These are phyloP conservation scores for Leucosporidium scottii DNA, from an alignment of 768 basidiomycete species.

Conservation along the genomic window DNA sequence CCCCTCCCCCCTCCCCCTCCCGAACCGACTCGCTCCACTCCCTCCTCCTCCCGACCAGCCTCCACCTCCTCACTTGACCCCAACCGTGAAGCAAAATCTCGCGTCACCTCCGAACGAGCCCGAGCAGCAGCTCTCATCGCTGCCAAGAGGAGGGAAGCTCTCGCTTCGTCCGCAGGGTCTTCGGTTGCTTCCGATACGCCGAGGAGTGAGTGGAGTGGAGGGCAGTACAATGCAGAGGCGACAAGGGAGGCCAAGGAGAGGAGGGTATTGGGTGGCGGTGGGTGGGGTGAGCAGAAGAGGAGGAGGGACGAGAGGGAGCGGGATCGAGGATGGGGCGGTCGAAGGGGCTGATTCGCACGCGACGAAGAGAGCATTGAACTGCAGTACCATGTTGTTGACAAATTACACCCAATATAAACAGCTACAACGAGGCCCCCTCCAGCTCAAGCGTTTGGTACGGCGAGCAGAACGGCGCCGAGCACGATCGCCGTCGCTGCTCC, in stretches of 20 bases:
- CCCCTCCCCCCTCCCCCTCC: conserved; percentile 5
- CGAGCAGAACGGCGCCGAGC: not conserved
- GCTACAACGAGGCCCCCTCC: too few species aligned
- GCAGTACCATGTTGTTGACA: too few species aligned
- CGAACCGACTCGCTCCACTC: not conserved
- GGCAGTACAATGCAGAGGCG: conserved; percentile 26
- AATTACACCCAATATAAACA: too few species aligned
- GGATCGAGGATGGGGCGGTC: not conserved
- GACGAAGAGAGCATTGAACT: too few species aligned
- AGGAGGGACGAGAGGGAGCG: conserved; percentile 1
- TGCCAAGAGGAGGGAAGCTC: not conserved
- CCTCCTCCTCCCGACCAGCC: not conserved
- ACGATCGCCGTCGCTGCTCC: not conserved
- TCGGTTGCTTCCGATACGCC: conserved; percentile 12
- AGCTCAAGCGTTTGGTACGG: not conserved
- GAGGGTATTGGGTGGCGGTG: conserved; percentile 2
- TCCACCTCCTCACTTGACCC: not conserved
- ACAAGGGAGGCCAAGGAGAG: conserved; percentile 8
- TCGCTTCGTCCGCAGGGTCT: not conserved
- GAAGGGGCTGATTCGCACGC: too few species aligned
- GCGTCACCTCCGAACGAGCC: conserved; percentile 22
- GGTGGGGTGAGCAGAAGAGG: not conserved
- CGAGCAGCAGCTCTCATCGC: conserved; percentile 27
- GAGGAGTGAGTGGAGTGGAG: conserved; percentile 21
- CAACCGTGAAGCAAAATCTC: not conserved